Conservation (phyloP, 306 rosid species). For the Glycine tomentella region DNA sequence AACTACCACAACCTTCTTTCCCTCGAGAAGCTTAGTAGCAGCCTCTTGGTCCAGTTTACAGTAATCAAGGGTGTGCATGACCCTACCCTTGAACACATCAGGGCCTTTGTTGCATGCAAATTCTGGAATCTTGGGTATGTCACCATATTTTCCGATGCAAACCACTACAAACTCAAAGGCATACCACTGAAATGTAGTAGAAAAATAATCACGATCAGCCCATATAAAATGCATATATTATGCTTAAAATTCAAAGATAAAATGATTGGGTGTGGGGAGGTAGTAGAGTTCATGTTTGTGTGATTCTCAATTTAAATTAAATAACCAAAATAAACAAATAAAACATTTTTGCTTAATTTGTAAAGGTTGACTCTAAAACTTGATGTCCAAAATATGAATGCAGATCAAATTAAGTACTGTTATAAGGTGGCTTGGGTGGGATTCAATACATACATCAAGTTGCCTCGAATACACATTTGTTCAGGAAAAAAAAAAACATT, state of each 20-base stretch:
- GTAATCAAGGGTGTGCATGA: constrained; percentile 71
- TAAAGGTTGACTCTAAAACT: not conserved
- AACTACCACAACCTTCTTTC: constrained; percentile 69
- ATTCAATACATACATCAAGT: not conserved
- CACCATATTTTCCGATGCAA: constrained; percentile 78
- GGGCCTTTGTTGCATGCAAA: constrained; percentile 62
- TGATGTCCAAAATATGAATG: not conserved
- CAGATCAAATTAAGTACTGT: not conserved
- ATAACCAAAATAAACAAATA: not conserved
- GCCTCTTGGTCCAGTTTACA: constrained; percentile 71
- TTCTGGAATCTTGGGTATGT: constrained; percentile 55
- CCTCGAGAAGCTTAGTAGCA: constrained; percentile 61
- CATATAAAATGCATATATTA: not conserved
- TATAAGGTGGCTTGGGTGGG: not conserved
- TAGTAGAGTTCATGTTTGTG: not conserved
- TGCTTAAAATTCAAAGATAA: not conserved
- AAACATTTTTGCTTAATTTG: not conserved
- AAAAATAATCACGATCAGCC: not conserved
- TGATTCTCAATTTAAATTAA: not conserved
- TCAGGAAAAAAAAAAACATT: too few relatives aligned
- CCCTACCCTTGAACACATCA: constrained; percentile 65
- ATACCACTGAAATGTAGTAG: constrained; percentile 58
- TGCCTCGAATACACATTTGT: not conserved
- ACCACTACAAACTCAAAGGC: constrained; percentile 71
- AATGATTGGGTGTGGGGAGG: not conserved